A percentile compares a stretch with the other conserved stretches of the same genome.
Evolutionary conservation across 2,329 filamentous ascomycete species (phyloP).

Genomic region (Leptographium procerum): DNA sequence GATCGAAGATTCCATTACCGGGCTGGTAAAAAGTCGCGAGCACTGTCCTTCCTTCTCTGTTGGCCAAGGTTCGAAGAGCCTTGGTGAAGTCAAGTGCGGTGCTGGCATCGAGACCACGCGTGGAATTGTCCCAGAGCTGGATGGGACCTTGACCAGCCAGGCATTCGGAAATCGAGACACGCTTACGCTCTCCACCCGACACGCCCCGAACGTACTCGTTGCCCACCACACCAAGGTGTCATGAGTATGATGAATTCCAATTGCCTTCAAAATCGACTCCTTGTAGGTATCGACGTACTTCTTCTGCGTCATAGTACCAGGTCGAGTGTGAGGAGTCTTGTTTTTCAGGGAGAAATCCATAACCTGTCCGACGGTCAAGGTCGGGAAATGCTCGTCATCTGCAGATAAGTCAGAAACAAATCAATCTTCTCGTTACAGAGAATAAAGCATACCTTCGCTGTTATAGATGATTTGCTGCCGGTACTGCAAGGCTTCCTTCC

Average conservation of each 20-base stretch:
- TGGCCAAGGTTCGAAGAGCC: neutral
- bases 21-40: constrained; percentile 47
- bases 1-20: constrained; percentile 50
- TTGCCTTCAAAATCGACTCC: neutral
- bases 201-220: constrained; percentile 19
- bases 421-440: too few relatives aligned
- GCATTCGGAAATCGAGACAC: too few relatives aligned
- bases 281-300: neutral
- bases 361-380: neutral
- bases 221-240: too few relatives aligned
- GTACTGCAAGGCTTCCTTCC: neutral
- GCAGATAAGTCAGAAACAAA: neutral
- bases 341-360: neutral
- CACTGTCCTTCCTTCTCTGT: neutral
- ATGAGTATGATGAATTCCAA: too few relatives aligned
- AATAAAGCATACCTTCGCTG: neutral
- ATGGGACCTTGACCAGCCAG: constrained; percentile 44
- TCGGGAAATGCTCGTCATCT: neutral
- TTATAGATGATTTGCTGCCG: neutral
- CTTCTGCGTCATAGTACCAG: too few relatives aligned
- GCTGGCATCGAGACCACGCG: constrained; percentile 25
- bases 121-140: constrained; percentile 60
- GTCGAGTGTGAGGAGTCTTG: neutral
- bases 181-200: constrained; percentile 59
- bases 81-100: neutral